Percentiles rank a stretch among this genome's conserved stretches.
phyloP scores from a whole-genome alignment of 140 eudicot species.

The Oenanthe javanica region DNA sequence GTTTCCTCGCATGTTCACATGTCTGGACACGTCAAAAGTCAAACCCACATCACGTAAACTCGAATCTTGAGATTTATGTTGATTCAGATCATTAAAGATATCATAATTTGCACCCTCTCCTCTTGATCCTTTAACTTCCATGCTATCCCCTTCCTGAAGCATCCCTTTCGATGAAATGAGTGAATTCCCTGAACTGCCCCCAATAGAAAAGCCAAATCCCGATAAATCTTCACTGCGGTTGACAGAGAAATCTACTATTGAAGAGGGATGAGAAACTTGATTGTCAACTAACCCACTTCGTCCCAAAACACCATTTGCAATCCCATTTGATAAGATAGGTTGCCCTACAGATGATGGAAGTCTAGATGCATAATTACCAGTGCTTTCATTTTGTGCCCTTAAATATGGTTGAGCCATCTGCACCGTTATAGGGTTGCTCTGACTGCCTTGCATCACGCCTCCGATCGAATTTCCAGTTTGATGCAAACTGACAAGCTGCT shows the following conservation, averaged over 20 bases:
- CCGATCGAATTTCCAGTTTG: conserved; percentile 46
- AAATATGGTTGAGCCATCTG: conserved; percentile 58
- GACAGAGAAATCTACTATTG: conserved; percentile 55
- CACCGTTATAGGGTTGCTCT: conserved; percentile 22
- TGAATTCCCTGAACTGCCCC: conserved; percentile 25
- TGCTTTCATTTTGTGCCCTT: conserved; percentile 28
- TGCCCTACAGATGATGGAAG: conserved; percentile 22
- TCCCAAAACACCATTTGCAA: conserved; percentile 31
- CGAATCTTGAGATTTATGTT: conserved; percentile 58
- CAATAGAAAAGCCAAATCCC: conserved; percentile 35
- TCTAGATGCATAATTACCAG: conserved; percentile 23
- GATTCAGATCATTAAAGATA: conserved; percentile 48
- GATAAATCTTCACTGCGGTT: conserved; percentile 43
- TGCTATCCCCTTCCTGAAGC: conserved; percentile 47
- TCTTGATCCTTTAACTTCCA: conserved; percentile 37
- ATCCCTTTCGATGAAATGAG: conserved; percentile 23
- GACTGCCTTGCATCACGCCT: conserved; percentile 33
- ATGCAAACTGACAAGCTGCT: conserved; percentile 66
- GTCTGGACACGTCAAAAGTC: conserved; percentile 35
- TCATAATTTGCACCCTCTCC: conserved; percentile 48
- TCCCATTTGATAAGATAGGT: conserved; percentile 33
- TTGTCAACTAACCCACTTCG: conserved; percentile 31
- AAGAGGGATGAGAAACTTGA: conserved; percentile 45
- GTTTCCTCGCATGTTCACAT: conserved; percentile 32
- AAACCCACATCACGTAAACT: conserved; percentile 52